Evolutionary conservation across 768 basidiomycete genomes (phyloP).

Genomic region (Xerocomellus dryophilus): DNA sequence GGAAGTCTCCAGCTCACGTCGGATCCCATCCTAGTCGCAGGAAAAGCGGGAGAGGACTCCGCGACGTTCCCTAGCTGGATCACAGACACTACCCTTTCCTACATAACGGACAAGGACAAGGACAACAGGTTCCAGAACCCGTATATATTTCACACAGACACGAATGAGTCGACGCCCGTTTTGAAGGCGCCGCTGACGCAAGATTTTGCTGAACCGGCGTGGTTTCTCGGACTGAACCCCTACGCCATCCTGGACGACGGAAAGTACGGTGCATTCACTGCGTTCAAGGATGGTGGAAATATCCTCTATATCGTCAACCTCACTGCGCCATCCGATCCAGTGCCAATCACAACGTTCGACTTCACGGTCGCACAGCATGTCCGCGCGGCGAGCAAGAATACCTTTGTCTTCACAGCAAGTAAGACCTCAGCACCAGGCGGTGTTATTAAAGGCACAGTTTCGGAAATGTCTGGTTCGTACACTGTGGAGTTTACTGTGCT

Average conservation of each 20-base stretch:
- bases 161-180: slow-evolving; percentile 26
- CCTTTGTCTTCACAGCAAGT: slow-evolving; percentile 13
- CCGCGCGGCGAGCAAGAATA: neutral
- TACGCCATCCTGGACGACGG: slow-evolving; percentile 24
- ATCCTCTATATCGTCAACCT: slow-evolving; percentile 34
- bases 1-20: slow-evolving; percentile 24
- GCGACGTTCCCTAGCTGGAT: slow-evolving; percentile 35
- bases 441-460: slow-evolving; percentile 8
- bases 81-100: slow-evolving; percentile 53
- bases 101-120: slow-evolving; percentile 53
- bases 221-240: slow-evolving; percentile 17
- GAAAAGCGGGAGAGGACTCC: slow-evolving; percentile 39
- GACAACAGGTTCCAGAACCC: slow-evolving; percentile 59
- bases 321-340: neutral
- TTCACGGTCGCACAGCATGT: slow-evolving; percentile 15
- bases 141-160: slow-evolving; percentile 19
- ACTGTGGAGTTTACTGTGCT: neutral
- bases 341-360: neutral
- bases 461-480: slow-evolving; percentile 11
- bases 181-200: slow-evolving; percentile 16
- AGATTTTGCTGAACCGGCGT: slow-evolving; percentile 25
- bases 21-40: slow-evolving; percentile 42
- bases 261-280: slow-evolving; percentile 30
- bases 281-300: slow-evolving; percentile 28
- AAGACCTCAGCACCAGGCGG: slow-evolving; percentile 2